Evolutionary conservation across 1,139 yeast species (phyloP).

Genomic region (Hansenula lynferdii): DNA sequence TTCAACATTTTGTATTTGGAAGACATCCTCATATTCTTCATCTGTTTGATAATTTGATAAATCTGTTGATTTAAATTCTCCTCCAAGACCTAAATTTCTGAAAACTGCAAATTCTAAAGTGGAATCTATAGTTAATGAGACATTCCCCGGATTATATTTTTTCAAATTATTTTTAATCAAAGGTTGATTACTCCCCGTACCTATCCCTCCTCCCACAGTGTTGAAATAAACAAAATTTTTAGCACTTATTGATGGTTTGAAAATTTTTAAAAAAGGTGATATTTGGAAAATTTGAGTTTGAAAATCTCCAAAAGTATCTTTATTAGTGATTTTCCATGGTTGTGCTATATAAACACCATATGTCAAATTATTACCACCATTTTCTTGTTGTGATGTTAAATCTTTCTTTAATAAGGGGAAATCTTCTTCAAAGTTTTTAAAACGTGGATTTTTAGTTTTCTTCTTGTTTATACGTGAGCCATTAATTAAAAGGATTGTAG

Average conservation of each 20-base stretch:
- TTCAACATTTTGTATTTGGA: slow-evolving; percentile 70
- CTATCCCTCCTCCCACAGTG: slow-evolving; percentile 71
- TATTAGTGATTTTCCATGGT: slow-evolving; percentile 79
- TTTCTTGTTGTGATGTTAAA: slow-evolving; percentile 18
- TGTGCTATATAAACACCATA: slow-evolving; percentile 59
- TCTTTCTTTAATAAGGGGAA: slow-evolving; percentile 46
- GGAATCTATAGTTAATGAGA: slow-evolving; percentile 73
- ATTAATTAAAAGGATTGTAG: slow-evolving; percentile 63
- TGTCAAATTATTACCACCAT: slow-evolving; percentile 30
- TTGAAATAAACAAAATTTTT: slow-evolving; percentile 49
- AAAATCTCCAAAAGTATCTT: slow-evolving; percentile 64
- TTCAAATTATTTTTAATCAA: slow-evolving; percentile 37
- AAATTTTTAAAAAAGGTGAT: slow-evolving; percentile 60
- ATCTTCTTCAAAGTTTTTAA: slow-evolving; percentile 43
- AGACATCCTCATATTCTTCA: slow-evolving; percentile 58
- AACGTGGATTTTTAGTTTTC: slow-evolving; percentile 38
- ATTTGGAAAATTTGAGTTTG: slow-evolving; percentile 55
- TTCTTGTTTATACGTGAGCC: slow-evolving; percentile 52
- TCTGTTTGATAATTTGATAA: slow-evolving; percentile 20
- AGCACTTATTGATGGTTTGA: slow-evolving; percentile 29
- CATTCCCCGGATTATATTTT: slow-evolving; percentile 55
- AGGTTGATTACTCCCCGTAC: slow-evolving; percentile 71
- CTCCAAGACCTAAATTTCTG: slow-evolving; percentile 58
- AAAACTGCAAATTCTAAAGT: slow-evolving; percentile 78
- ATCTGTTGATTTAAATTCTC: slow-evolving; percentile 33